Conservation (phyloP, 148 eudicot genomes). For the Diospyros lotus region DNA sequence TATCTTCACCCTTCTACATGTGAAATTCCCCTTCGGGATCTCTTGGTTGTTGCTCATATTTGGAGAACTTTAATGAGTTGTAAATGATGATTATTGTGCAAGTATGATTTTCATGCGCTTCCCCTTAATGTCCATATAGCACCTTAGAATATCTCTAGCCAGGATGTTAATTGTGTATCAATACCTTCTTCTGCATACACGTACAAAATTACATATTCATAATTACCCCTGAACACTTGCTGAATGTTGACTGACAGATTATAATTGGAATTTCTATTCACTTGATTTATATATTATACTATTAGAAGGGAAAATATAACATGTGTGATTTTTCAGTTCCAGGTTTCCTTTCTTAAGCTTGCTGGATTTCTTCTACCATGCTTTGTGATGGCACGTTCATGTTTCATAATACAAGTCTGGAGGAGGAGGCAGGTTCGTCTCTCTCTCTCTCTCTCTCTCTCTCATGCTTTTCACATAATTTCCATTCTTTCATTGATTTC, state of each 20-base stretch:
- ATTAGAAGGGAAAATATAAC: neutral
- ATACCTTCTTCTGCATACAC: neutral
- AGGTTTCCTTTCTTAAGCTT: constrained; percentile 68
- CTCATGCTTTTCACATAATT: neutral
- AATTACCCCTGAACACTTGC: neutral
- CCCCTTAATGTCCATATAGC: neutral
- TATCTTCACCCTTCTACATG: neutral
- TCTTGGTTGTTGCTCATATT: neutral
- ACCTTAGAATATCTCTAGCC: neutral
- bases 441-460: neutral
- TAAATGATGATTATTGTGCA: neutral
- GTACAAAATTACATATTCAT: neutral
- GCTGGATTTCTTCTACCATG: constrained; percentile 82
- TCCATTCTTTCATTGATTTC: neutral
- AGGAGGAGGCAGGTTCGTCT: constrained; percentile 58
- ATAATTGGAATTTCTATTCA: neutral
- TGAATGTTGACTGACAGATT: neutral
- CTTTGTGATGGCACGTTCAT: constrained; percentile 63
- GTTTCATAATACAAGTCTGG: constrained; percentile 52
- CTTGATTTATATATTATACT: neutral
- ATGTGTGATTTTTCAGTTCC: constrained; percentile 40
- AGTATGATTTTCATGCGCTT: too few species aligned
- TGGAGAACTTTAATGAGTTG: too few species aligned
- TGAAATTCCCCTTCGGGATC: neutral
- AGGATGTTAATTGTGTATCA: neutral